These are phyloP conservation scores for Isatis tinctoria DNA, from an alignment of 345 rosid species.

Conservation along the genomic window DNA sequence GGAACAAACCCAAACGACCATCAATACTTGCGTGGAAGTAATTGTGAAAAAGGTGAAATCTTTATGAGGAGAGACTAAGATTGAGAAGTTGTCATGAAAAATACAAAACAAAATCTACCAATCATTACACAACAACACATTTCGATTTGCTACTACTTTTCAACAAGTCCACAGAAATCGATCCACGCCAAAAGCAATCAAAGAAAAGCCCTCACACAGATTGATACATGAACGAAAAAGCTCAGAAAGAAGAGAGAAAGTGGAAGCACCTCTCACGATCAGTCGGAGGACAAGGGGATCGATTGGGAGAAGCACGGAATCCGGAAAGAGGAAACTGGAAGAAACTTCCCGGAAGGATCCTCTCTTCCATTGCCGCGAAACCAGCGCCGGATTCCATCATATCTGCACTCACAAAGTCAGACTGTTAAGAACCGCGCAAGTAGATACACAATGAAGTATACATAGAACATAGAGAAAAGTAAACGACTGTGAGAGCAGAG, in stretches of 20 bases:
- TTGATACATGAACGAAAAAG: background rate
- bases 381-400: constrained; percentile 30
- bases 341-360: constrained; percentile 82
- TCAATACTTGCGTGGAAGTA: background rate
- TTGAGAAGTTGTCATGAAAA: constrained; percentile 3
- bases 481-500: background rate
- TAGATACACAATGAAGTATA: background rate
- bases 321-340: constrained; percentile 83
- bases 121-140: background rate
- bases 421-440: background rate
- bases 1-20: background rate
- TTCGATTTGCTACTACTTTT: background rate
- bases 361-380: constrained; percentile 63
- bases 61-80: background rate
- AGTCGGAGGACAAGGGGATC: constrained; percentile 60
- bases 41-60: background rate
- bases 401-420: too few species aligned
- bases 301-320: constrained; percentile 75
- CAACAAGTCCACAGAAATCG: constrained; percentile 1
- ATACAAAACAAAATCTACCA: constrained; percentile 8
- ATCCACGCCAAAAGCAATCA: background rate
- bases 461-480: constrained; percentile 21
- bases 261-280: constrained; percentile 72
- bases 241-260: background rate
- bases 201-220: constrained; percentile 2